Evolutionary conservation across 225 moss, liverwort and hornwort species (phyloP), one percentile per base, ranked within the genome.

Genomic region (Antitrichia curtipendula): DNA sequence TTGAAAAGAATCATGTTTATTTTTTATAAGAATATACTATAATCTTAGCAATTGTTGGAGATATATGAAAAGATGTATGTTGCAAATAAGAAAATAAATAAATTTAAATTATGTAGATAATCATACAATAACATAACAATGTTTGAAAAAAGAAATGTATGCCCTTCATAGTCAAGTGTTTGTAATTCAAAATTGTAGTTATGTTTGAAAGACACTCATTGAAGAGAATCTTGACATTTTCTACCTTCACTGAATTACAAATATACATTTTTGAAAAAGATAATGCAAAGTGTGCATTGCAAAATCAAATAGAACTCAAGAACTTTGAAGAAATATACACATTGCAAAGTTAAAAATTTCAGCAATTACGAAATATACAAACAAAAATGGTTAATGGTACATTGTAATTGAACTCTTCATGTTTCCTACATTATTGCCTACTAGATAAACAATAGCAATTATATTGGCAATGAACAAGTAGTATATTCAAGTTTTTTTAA

Each of bases 381-480:
- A 7, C 7, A 10, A 38, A 32, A 13, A 90, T 90, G 88, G 29
- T 12, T 23, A 29, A 78, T 27, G 71, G 86, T 90, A 86, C 38
- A 27, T 32, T 82, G 2, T 11, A 57, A 38, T 40, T 29, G 11
- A 28, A 36, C 1, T 56, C 1, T 19, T 2, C 1, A 10, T 31
- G 1, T 64, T 47, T 75, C 4, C 3, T 60, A 41, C 16, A 20
- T 62, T 32, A 10, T n/a, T 49, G 5, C 12, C 4, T n/a, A 60
- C 1, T 3, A 18, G 0, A 75, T 66, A 34, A 64, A 8, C 7
- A 49, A 62, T 62, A 47, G 4, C 6, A 71, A 53, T 21, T 16
- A 28, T 31, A 34, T 22, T n/a, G 4, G 20, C 2, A 70, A 0
- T 11, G 1, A 2, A 9, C 0, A 1, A 61, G 4, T 60, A 61